Base-by-base conservation (phyloP, 768 basidiomycete species). In the Kondoa malvinella region DNA sequence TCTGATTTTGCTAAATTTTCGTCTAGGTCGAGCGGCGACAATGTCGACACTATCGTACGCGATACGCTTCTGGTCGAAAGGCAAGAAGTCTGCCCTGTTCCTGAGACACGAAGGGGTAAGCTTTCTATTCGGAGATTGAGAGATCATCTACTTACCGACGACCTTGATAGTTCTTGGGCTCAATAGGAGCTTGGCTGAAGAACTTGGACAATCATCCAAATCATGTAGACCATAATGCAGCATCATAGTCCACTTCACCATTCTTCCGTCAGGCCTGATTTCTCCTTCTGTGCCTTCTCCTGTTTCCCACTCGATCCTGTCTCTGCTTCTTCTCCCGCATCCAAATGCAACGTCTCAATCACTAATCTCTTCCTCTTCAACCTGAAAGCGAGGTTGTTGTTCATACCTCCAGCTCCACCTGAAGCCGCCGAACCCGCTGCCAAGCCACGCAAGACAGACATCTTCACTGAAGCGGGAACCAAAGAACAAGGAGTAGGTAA, bases 31-130 rank as follows among this genome's bases (percentile, higher is more conserved):
- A 75, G 87, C 94, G 58, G 89, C 92, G 34, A 99, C 95, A 32
- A 92, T 99, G 75, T 87, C 90, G 21, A 97, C 95, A 21, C 81
- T 97, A 64, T 97, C 95, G 26, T 99, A 99, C 78, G 95, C 95
- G 26, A 97, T 99, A 78, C 86, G 95, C 21, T 99, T 97, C 80
- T 99, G 95, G 95, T 92, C 90, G 74, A 94, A 92, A 76, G 95
- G 95, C 0, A 92, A 86, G 33, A 97, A 96, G 78, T 85, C 90
- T 56, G 95, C 95, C 56, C 81, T 96, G 72, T 99, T 99, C 81
- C 81, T 99, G 70, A 85, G 95, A 69, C 95, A 99, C 73, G 95
- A 99, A 80, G 95, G 94, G 96, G 88, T 92, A 77, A 88, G 85
- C 57, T 57, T 26, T 58, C 4, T 63, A 31, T 60, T 27, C 34